These are phyloP conservation scores for Penicillium sp. DNA, from an alignment of 2,329 filamentous ascomycete species.

Conservation along the genomic window DNA sequence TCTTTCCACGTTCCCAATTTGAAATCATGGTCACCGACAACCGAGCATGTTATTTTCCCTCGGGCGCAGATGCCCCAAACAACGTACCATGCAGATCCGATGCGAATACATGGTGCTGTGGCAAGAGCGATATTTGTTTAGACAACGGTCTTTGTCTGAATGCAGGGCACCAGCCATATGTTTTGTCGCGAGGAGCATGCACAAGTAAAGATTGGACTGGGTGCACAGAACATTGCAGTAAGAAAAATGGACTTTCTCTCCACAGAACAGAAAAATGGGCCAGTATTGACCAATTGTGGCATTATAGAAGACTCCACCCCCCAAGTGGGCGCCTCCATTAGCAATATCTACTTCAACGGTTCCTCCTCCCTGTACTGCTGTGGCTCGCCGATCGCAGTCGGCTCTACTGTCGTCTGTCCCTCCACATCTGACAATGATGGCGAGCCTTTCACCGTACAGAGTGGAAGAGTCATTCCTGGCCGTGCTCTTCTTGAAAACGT, in stretches of 20 bases:
- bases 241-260: not conserved
- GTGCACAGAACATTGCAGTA: constrained; percentile 1
- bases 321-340: not conserved
- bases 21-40: not conserved
- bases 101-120: constrained; percentile 1
- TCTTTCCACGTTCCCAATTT: not conserved
- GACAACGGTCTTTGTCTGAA: constrained; percentile 2
- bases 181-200: not conserved
- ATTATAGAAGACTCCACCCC: not conserved
- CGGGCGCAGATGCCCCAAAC: not conserved
- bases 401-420: not conserved
- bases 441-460: not conserved
- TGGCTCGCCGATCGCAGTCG: not conserved
- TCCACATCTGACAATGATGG: not conserved
- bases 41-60: not conserved
- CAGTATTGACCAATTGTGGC: not conserved
- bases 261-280: not conserved
- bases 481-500: not conserved
- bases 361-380: not conserved
- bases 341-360: not conserved
- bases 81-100: constrained; percentile 1
- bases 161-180: constrained; percentile 1
- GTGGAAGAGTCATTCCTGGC: not conserved
- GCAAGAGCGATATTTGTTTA: not conserved
- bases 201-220: constrained; percentile 1